Base-by-base conservation (phyloP, 2,329 filamentous ascomycete genomes). In the Plectosphaerella plurivora region DNA sequence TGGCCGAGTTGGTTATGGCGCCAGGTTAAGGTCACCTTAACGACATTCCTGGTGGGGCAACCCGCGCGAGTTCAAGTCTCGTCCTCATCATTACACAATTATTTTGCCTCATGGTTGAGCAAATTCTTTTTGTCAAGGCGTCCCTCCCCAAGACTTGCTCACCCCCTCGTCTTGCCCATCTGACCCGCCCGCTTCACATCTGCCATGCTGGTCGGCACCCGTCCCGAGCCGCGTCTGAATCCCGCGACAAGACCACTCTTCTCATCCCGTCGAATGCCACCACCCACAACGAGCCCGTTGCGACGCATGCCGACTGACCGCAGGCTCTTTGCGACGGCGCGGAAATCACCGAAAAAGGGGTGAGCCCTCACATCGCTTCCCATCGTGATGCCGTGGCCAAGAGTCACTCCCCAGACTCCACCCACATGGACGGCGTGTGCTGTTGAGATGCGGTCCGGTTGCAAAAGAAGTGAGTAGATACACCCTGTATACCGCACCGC, bases 381-480 rank as follows among this genome's bases (percentile, higher is more conserved):
- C 1, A 54, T 51, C 3, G 66, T 61, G 18, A 83, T 45, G 0
- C 82, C 82, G 59, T 86, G 82, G 1, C 82, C 83, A 12, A 86
- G 66, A 0, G 82, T 81, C 1, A 83, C 80, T 14, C 76, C 82
- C 74, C 77, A 80, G 44, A 70, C 55, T n/a, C 66, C 65, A 1
- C 65, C 73, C 14, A 81, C 68, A 2, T 63, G 60, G 28, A 86
- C 66, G 0, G 79, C 77, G 58, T 86, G 81, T 0, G 76, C 74
- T 8, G 72, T 69, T 0, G 64, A 45, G 50, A 73, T 65, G 1
- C 46, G 47, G 54, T 78, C 73, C 2, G 67, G 68, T 63, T 82
- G 71, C 16, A 86, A 65, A 16, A 86, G 61, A 1, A 85, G 66
- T 0, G 82, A 85, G 66, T 82, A 86, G 6, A 86, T 69, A 2